These are phyloP conservation scores for Penicillium fimorum DNA, from an alignment of 495 filamentous ascomycete genomes.

Conservation along the genomic window DNA sequence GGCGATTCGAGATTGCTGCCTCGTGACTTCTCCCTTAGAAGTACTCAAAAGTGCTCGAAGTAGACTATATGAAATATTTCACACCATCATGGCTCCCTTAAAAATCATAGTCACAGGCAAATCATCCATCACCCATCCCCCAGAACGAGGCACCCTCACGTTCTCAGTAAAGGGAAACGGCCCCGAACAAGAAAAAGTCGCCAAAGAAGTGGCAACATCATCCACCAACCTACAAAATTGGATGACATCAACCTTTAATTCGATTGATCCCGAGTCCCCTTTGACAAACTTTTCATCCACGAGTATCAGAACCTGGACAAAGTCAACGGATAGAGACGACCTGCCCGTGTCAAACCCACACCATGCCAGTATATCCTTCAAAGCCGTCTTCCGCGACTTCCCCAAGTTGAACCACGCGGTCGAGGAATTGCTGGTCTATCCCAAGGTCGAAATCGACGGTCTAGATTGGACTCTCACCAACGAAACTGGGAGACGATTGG, in stretches of 20 bases:
- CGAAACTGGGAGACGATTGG: constrained; percentile 14
- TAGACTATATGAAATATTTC: no score
- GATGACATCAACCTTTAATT: constrained; percentile 9
- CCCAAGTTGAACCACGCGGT: constrained; percentile 16
- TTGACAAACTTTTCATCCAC: constrained; percentile 19
- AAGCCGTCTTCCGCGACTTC: constrained; percentile 20
- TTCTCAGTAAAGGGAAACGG: constrained; percentile 19
- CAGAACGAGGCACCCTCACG: constrained; percentile 20
- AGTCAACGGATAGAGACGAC: constrained; percentile 8
- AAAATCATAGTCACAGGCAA: constrained; percentile 20
- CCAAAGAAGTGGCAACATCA: constrained; percentile 16
- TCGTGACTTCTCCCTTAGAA: no score
- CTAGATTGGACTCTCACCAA: constrained; percentile 28
- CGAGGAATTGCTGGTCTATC: constrained; percentile 8
- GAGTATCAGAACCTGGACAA: constrained; percentile 14
- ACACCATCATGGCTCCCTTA: constrained; percentile 18
- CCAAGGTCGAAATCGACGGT: constrained; percentile 21
- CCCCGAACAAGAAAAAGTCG: constrained; percentile 11
- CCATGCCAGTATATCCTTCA: constrained; percentile 13
- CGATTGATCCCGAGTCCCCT: constrained; percentile 11
- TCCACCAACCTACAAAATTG: constrained; percentile 17
- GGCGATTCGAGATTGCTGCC: no score
- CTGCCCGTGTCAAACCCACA: constrained; percentile 10
- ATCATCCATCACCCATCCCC: constrained; percentile 15
- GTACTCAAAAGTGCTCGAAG: no score